Percentiles rank a stretch among this genome's conserved stretches.
phyloP scores from a whole-genome alignment of 306 rosid genomes.

The Cicer arietinum region DNA sequence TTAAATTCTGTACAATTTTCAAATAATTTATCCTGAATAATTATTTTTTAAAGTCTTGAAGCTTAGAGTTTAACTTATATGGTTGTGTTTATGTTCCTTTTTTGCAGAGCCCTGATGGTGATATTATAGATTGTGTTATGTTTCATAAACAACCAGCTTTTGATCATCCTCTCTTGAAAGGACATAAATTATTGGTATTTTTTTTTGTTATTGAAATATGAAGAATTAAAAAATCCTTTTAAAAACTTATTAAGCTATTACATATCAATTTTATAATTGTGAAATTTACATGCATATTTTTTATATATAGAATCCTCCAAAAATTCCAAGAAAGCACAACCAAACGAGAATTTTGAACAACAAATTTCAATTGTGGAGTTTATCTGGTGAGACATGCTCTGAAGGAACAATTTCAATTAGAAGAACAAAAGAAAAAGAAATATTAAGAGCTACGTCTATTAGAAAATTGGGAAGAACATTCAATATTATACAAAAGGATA shows the following conservation, averaged over 20 bases:
- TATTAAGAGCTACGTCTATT: constrained; percentile 76
- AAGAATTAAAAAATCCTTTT: background rate
- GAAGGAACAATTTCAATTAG: constrained; percentile 84
- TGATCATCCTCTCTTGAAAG: no score
- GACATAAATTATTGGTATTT: no score
- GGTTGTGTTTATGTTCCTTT: background rate
- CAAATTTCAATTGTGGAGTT: constrained; percentile 71
- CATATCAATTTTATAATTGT: background rate
- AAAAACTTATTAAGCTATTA: background rate
- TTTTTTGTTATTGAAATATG: background rate
- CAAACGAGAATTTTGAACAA: constrained; percentile 43
- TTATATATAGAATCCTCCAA: constrained; percentile 67
- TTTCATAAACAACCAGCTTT: no score
- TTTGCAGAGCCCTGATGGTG: no score
- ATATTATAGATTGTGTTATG: no score
- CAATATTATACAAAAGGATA: constrained; percentile 66
- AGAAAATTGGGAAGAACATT: constrained; percentile 77
- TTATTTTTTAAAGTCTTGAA: background rate
- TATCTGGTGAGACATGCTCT: constrained; percentile 71
- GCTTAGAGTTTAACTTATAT: background rate
- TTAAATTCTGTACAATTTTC: no score
- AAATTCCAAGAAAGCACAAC: constrained; percentile 58
- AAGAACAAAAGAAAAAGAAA: constrained; percentile 74
- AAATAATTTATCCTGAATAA: no score
- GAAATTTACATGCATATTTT: background rate